phyloP scores from a whole-genome alignment of 768 basidiomycete species.

The Boletus fagicola region DNA sequence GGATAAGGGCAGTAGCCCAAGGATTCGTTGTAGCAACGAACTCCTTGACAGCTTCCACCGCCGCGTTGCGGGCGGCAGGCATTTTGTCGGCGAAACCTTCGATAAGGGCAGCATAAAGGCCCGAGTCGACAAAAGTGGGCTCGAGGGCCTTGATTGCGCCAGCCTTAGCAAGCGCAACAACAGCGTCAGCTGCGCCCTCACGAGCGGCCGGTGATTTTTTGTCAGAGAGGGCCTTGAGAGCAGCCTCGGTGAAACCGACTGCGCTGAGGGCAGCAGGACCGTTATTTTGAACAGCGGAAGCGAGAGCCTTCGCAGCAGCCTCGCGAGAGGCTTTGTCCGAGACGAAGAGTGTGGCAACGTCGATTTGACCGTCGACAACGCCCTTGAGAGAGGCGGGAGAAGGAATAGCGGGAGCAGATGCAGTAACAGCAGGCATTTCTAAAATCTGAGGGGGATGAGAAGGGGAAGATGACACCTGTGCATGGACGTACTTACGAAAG shows the following conservation, averaged over 20 bases:
- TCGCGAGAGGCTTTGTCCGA: conserved; percentile 83
- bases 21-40: conserved; percentile 80
- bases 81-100: conserved; percentile 96
- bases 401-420: conserved; percentile 55
- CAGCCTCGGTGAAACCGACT: conserved; percentile 67
- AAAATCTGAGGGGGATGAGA: conserved; percentile 39
- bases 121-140: conserved; percentile 83
- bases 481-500: conserved; percentile 43
- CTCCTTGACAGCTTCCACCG: conserved; percentile 77
- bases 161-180: conserved; percentile 61
- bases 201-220: conserved; percentile 93
- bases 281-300: conserved; percentile 75
- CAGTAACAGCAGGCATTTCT: conserved; percentile 81
- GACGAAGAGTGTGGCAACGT: conserved; percentile 74
- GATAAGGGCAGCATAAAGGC: conserved; percentile 81
- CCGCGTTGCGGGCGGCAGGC: conserved; percentile 80
- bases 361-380: conserved; percentile 60
- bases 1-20: conserved; percentile 80
- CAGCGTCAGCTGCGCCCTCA: conserved; percentile 79
- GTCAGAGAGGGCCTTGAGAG: conserved; percentile 84
- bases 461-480: not conserved
- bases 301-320: conserved; percentile 66
- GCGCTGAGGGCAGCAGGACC: conserved; percentile 75
- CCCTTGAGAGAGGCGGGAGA: conserved; percentile 74
- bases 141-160: conserved; percentile 82